Evolutionary conservation across 495 filamentous ascomycete genomes (phyloP).

Genomic region (Parmelia sp.): DNA sequence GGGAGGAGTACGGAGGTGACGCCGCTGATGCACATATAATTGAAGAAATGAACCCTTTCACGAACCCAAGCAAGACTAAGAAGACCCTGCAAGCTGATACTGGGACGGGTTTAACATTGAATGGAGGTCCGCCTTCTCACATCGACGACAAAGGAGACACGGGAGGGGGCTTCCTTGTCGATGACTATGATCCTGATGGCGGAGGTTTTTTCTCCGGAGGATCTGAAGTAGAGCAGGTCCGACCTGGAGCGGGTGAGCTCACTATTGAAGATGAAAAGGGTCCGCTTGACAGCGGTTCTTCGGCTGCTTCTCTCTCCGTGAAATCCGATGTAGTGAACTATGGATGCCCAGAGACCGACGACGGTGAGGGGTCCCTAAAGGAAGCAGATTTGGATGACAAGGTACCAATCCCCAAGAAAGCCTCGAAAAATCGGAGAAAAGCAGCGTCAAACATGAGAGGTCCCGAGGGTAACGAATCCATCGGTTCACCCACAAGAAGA

Average conservation of each 20-base stretch:
- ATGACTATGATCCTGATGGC: conserved; percentile 33
- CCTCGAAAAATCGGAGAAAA: background rate
- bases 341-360: background rate
- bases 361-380: background rate
- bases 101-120: conserved; percentile 12
- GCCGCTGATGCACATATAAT: conserved; percentile 34
- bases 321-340: background rate
- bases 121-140: conserved; percentile 5
- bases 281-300: background rate
- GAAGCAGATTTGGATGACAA: background rate
- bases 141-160: conserved; percentile 37
- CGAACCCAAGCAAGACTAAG: conserved; percentile 28
- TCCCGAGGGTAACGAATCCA: background rate
- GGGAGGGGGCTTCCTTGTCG: conserved; percentile 51
- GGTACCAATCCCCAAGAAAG: background rate
- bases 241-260: background rate
- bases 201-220: conserved; percentile 24
- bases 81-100: conserved; percentile 10
- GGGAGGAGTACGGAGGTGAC: conserved; percentile 64
- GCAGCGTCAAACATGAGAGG: background rate
- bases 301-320: background rate
- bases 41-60: conserved; percentile 44
- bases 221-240: conserved; percentile 17
- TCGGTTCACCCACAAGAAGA: conserved; percentile 1
- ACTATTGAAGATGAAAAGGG: conserved; percentile 8